Base-by-base conservation (phyloP, 2,329 filamentous ascomycete genomes). In the Exophiala oligosperma region DNA sequence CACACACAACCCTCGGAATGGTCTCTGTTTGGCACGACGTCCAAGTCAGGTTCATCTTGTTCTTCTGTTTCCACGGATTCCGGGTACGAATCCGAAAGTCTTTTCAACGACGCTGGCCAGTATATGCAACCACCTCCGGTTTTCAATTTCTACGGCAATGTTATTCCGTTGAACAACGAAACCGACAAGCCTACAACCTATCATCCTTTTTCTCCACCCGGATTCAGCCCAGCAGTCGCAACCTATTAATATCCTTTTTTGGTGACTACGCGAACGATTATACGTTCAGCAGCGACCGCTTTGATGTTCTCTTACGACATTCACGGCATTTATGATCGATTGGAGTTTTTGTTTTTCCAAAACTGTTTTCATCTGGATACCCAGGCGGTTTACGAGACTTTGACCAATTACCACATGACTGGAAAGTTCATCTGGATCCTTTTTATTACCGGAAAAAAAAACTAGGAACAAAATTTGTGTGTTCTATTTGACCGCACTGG, bases 111-210 rank as follows among this genome's bases (percentile, higher is more conserved):
- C 52, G 52, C 58, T 52, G 57, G 56, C 26, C 59, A 52, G 47
- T 40, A 49, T 59, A 5, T 55, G 37, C 57, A 60, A 40, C 32
- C 32, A 11, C 56, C 60, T n/a, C 48, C 57, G 6, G 40, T 62
- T 47, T 67, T 67, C 57, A 66, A 66, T 57, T 62, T 65, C 50
- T 66, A 66, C 43, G 65, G 65, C 54, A 66, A 67, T 49, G 54
- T 67, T 50, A 62, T 66, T 52, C 64, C 65, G 9, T 53, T 64
- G 47, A 52, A 65, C 40, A 48, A 65, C 40, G 64, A 66, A 24
- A 52, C 63, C 26, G 60, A 65, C 47, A 66, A 66, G 47, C 49
- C 56, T 62, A 59, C 44, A 66, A 35, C 32, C 32, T 35, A 35
- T 35, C 32, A 35, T 9, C 32, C 32, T 35, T 35, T 59, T 43